Percentiles rank a stretch among this genome's conserved stretches.
Conservation (phyloP, 495 filamentous ascomycete genomes). For the Pyronema domesticum region DNA sequence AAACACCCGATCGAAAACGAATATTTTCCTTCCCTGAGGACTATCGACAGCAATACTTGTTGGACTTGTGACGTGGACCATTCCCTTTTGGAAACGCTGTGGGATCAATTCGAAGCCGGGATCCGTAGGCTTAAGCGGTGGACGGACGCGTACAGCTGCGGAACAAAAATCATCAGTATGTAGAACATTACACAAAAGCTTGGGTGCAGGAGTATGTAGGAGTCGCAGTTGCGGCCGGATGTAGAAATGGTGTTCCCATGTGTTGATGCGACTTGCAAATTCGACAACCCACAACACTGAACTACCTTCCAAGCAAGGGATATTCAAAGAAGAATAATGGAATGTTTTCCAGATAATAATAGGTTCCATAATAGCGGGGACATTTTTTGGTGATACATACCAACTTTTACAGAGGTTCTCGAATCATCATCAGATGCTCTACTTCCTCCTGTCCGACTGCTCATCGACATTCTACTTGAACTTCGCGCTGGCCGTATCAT, state of each 20-base stretch:
- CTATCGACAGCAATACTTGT: conserved; percentile 80
- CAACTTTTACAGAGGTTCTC: conserved; percentile 97
- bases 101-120: conserved; percentile 90
- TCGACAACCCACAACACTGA: too few relatives aligned
- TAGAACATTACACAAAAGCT: not conserved
- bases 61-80: conserved; percentile 70
- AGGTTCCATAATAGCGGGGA: not conserved
- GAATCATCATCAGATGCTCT: conserved; percentile 84
- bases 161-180: not conserved
- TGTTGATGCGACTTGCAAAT: too few relatives aligned
- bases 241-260: too few relatives aligned
- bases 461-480: conserved; percentile 77
- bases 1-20: conserved; percentile 92
- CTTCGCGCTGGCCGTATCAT: conserved; percentile 68
- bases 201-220: too few relatives aligned
- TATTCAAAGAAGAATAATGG: too few relatives aligned
- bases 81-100: conserved; percentile 82
- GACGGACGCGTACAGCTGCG: conserved; percentile 81
- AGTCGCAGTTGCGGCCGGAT: too few relatives aligned
- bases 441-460: conserved; percentile 63
- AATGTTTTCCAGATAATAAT: too few relatives aligned
- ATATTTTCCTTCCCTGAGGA: conserved; percentile 78
- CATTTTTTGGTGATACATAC: conserved; percentile 40
- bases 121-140: conserved; percentile 64
- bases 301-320: too few relatives aligned